Base-by-base conservation (phyloP, 208 protist species). In the Crithidia expoeki region DNA sequence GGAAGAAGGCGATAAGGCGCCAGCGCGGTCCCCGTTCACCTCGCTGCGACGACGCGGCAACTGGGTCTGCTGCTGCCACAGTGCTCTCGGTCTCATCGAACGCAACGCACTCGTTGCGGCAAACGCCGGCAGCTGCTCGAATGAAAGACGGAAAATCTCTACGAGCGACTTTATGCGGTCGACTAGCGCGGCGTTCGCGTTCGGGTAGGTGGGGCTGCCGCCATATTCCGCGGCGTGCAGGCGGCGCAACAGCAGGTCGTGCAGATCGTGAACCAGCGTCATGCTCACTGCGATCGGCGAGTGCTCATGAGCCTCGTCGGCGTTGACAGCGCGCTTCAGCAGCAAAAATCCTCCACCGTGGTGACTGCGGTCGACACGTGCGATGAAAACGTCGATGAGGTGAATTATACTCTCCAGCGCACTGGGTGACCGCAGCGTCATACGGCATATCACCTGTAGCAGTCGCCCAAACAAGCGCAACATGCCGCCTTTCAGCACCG, bases 391-490 rank as follows among this genome's bases (percentile, higher is more conserved):
- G 42, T 79, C 72, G 2, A 75, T 34, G 46, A 94, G 68, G 30
- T 63, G 27, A 23, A 92, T 52, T 25, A 91, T 66, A 23, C 63
- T 58, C 30, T 81, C 80, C 23, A 94, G 33, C 9, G 74, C 55
- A 0, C 34, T 23, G 2, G 40, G 60, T 32, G 77, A 68, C 32
- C 83, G 66, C 40, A 94, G 79, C 21, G 84, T 93, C 68, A 96
- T 85, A 51, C 61, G 68, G 74, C 81, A 87, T 1, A 81, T 63
- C 19, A 86, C 77, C n/a, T 83, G 81, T 34, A 96, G 63, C 33
- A 96, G 81, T 9, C 92, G 84, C 19, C 75, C 76, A 83, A 94
- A 94, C n/a, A 96, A 52, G 11, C 92, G 85, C 38, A 89, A 56
- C 76, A 91, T 85, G 27, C 89, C 92, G 12, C 92, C 92, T 40